Base-by-base conservation (phyloP, 768 basidiomycete genomes). In the Fibroporia radiculosa region DNA sequence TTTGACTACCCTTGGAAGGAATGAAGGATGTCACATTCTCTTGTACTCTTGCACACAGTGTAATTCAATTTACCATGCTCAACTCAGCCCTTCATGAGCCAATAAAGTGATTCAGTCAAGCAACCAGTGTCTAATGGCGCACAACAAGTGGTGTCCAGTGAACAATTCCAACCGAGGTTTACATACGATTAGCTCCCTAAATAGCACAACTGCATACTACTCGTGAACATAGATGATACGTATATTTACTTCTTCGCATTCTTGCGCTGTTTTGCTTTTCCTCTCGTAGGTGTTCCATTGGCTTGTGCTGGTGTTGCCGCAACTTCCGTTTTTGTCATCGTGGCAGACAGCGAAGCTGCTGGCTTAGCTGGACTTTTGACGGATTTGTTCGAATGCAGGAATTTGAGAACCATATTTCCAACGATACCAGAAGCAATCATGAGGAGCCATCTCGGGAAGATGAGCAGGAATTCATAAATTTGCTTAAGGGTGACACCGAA, bases 1-100 rank as follows among this genome's bases (percentile, higher is more conserved):
- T 84, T 96, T 34, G 75, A 80, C 6, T 97, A 93, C 64, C 93
- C 93, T 2, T 93, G 78, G 66, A 83, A 84, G 59, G 93, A 96
- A 64, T 46, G 24, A 34, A 2, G 22, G 12, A 8, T 7, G 10
- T 8, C 35, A 31, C 35, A 40, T 28, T 24, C 5, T 12, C 24
- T 14, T 40, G 3, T 28, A 40, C 40, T 4, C 8, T 40, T n/a
- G 18, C 35, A 36, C n/a, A n/a, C n/a, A n/a, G n/a, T n/a, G n/a
- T n/a, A n/a, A n/a, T n/a, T n/a, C n/a, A n/a, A n/a, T n/a, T n/a
- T n/a, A n/a, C n/a, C n/a, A n/a, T n/a, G n/a, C n/a, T n/a, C n/a
- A n/a, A n/a, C n/a, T n/a, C n/a, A n/a, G n/a, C n/a, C n/a, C n/a
- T n/a, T n/a, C n/a, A n/a, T n/a, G n/a, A n/a, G n/a, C n/a, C n/a